A percentile compares a stretch with the other conserved stretches of the same genome.
Conservation (phyloP, 768 basidiomycete species). For the Boletellus ananiceps region DNA sequence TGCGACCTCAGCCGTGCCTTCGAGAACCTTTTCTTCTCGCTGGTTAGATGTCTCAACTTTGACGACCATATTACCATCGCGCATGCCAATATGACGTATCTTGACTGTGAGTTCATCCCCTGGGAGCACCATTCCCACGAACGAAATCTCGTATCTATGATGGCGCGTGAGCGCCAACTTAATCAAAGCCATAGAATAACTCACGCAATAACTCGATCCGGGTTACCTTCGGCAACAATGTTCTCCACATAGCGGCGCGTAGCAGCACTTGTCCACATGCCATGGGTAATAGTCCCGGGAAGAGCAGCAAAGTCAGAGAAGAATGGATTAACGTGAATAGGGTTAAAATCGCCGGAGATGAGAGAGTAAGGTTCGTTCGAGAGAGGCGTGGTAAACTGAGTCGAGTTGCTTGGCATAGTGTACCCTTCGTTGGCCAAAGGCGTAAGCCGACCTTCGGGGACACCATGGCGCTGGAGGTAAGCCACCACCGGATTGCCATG, state of each 20-base stretch:
- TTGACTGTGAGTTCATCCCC: conserved; percentile 82
- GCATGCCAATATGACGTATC: conserved; percentile 88
- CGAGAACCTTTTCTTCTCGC: conserved; percentile 85
- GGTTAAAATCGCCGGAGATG: conserved; percentile 97
- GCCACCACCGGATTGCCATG: conserved; percentile 92
- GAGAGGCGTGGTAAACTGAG: conserved; percentile 75
- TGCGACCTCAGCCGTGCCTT: conserved; percentile 88
- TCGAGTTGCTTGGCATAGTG: conserved; percentile 60
- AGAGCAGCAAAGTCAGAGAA: conserved; percentile 92
- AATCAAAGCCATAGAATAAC: conserved; percentile 30
- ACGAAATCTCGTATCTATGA: conserved; percentile 83
- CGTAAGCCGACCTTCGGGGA: conserved; percentile 66
- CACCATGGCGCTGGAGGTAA: conserved; percentile 90
- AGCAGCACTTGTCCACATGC: conserved; percentile 95
- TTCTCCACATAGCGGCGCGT: conserved; percentile 91
- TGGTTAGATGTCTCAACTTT: conserved; percentile 82
- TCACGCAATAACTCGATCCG: conserved; percentile 84
- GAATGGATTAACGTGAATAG: conserved; percentile 98
- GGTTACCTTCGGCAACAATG: conserved; percentile 88
- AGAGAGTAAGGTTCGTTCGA: conserved; percentile 96
- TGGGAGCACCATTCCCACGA: conserved; percentile 96
- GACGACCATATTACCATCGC: conserved; percentile 89
- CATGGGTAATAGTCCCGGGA: conserved; percentile 96
- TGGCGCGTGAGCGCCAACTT: conserved; percentile 3
- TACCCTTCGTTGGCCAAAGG: conserved; percentile 87